Base-by-base conservation (phyloP, 2,329 filamentous ascomycete species). In the Aspergillus jensenii region DNA sequence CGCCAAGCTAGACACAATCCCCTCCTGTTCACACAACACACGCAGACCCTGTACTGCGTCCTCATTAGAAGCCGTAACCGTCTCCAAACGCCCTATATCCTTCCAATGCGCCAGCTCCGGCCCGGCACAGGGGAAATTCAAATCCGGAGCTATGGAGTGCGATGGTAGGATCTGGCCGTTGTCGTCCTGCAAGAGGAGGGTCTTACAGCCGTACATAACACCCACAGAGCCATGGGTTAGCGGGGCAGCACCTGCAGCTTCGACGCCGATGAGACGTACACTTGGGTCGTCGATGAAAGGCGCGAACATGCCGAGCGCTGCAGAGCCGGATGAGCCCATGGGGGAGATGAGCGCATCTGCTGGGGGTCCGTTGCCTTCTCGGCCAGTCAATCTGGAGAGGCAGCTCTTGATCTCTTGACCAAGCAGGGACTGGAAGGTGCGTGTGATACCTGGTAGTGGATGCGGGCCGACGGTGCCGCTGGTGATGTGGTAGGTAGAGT, bases 231-330 rank as follows among this genome's bases (percentile, higher is more conserved):
- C 95, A 11, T 87, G 87, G 3, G 86, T 85, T 12, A 98, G 82
- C 0, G 93, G 97, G 0, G 95, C 93, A 48, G 88, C 92, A 56
- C 93, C 93, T 40, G 90, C 93, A 2, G 93, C 93, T 79, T 98
- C 93, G 2, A 98, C 92, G 60, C 93, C 95, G 12, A 98, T 82
- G 5, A 96, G 83, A 76, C 91, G 90, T 55, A 98, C 93, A 51
- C 82, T 86, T 0, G 82, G 81, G 68, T 98, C 92, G 21, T 90
- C 85, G 56, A 88, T 82, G 78, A 98, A 99, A 37, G 93, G 93
- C 74, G 92, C 93, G 79, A 98, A 98, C 93, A 98, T 98, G 77
- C 95, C 95, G 1, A 89, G 87, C 1, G 93, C 93, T 71, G 98
- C 97, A 71, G 88, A 92, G 51, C 93, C 93, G 62, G 93, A 52